Evolutionary conservation across 805 yeast species (phyloP).

Genomic region (Ogataea parapolymorpha): DNA sequence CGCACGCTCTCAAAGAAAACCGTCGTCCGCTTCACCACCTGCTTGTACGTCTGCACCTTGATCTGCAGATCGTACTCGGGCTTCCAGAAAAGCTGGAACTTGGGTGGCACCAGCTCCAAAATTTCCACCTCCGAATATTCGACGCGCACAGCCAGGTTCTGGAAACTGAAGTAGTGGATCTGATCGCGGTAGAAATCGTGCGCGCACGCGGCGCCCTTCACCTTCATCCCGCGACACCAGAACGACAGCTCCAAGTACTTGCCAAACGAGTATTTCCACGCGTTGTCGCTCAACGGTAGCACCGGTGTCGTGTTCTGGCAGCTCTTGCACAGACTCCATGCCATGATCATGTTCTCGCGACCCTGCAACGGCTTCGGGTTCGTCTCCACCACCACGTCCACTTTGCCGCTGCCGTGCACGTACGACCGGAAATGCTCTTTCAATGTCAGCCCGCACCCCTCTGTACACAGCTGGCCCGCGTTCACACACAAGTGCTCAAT

Average conservation of each 20-base stretch:
- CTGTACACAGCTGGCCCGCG: slow-evolving; percentile 66
- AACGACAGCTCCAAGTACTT: slow-evolving; percentile 85
- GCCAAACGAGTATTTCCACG: slow-evolving; percentile 91
- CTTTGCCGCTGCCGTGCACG: slow-evolving; percentile 82
- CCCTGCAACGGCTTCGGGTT: slow-evolving; percentile 56
- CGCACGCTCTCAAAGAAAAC: slow-evolving; percentile 71
- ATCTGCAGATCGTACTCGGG: slow-evolving; percentile 65
- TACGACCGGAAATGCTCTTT: slow-evolving; percentile 80
- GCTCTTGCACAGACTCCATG: slow-evolving; percentile 88
- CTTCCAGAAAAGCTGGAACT: slow-evolving; percentile 64
- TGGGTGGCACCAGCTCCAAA: slow-evolving; percentile 78
- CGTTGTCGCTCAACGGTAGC: slow-evolving; percentile 75
- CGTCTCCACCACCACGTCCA: slow-evolving; percentile 72
- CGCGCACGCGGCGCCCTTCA: slow-evolving; percentile 57
- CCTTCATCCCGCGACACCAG: slow-evolving; percentile 64
- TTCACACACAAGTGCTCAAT: slow-evolving; percentile 75
- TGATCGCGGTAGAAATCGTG: slow-evolving; percentile 85
- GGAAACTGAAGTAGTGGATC: slow-evolving; percentile 77
- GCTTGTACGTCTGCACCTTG: slow-evolving; percentile 59
- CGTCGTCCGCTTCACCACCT: slow-evolving; percentile 50
- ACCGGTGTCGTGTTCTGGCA: slow-evolving; percentile 78
- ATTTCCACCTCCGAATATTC: slow-evolving; percentile 73
- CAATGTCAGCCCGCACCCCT: slow-evolving; percentile 71
- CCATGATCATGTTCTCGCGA: slow-evolving; percentile 63
- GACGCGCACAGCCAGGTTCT: slow-evolving; percentile 72